A percentile compares a stretch with the other conserved stretches of the same genome.
phyloP scores from a whole-genome alignment of 2,329 filamentous ascomycete genomes.

The Arachnomyces sp. region DNA sequence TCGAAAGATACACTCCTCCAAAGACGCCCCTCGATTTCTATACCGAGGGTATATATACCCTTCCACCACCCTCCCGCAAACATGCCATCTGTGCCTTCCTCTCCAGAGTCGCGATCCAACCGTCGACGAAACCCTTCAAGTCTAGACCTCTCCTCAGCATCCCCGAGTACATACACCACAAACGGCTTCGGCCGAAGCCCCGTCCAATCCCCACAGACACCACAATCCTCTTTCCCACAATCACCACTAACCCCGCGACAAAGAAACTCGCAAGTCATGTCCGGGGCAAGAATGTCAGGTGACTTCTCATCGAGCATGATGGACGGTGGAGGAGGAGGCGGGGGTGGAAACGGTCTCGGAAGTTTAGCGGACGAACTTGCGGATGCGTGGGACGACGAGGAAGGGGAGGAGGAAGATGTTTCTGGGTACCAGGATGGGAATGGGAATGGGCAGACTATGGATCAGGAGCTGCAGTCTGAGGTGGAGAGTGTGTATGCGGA shows the following conservation, averaged over 20 bases:
- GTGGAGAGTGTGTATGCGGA: not conserved
- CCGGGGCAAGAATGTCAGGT: conserved; percentile 28
- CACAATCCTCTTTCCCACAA: conserved; percentile 28
- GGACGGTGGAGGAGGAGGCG: conserved; percentile 23
- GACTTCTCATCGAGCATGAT: conserved; percentile 28
- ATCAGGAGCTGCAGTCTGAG: conserved; percentile 8
- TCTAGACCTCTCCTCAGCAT: conserved; percentile 29
- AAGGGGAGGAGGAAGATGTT: conserved; percentile 39
- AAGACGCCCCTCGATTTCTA: not conserved
- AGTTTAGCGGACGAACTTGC: conserved; percentile 57
- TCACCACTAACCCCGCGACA: conserved; percentile 33
- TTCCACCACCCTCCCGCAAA: conserved; percentile 20
- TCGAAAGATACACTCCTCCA: conserved; percentile 3
- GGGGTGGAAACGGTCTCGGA: conserved; percentile 40
- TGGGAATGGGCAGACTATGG: conserved; percentile 22
- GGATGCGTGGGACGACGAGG: conserved; percentile 48
- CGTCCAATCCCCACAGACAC: conserved; percentile 26
- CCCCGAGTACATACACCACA: conserved; percentile 22
- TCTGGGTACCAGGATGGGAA: conserved; percentile 29
- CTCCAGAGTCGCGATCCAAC: conserved; percentile 25
- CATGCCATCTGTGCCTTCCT: conserved; percentile 13
- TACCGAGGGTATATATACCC: no score
- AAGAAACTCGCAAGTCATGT: conserved; percentile 27
- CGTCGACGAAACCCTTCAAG: conserved; percentile 29
- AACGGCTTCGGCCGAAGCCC: conserved; percentile 27